Evolutionary conservation across 1,139 yeast species (phyloP), one percentile per base, ranked within the genome.

Genomic region (Pichia kudriavzevii): DNA sequence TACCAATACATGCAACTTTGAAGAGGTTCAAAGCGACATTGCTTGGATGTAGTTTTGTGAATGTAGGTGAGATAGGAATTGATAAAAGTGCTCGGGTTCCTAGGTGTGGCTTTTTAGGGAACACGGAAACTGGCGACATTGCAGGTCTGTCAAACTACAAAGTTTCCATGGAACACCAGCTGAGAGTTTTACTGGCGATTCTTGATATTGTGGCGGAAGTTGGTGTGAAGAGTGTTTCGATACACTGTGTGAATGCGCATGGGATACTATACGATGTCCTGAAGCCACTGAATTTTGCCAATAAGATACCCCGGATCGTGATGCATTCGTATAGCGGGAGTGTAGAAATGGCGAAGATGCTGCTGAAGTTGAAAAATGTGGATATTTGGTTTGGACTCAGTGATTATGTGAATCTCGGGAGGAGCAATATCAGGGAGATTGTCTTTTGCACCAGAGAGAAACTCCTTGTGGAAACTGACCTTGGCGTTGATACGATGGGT

Each of bases 261-360:
- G 83, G 83, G 1, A 52, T 61, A 8, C 51, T 82, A 17, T 73
- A 61, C 38, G 79, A 79, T 9, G 49, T 59, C 1, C 61, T 74
- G 17, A 46, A 32, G 28, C 60, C 33, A 22, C 31, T 35, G 5
- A 22, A 26, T n/a, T 4, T 4, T 5, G 18, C 20, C 6, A 15
- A 15, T 6, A 15, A 22, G 14, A 34, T 43, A 15, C 50, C 63
- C 1, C 51, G 63, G 2, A 60, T 85, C 1, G 72, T 85, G 23
- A 63, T 88, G 21, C 97, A 88, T 53, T 84, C 95, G 0, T 88
- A 75, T 54, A 74, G 85, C n/a, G 97, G 96, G 1, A 77, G 93
- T 3, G 49, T 66, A 0, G 94, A 85, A 37, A 79, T 76, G 39
- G 70, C 75, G 5, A 60, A 63, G 34, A 47, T 64, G 32, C 79